These are phyloP conservation scores for Capsicum rhomboideum DNA, from an alignment of 257 asterid genomes.

Conservation along the genomic window DNA sequence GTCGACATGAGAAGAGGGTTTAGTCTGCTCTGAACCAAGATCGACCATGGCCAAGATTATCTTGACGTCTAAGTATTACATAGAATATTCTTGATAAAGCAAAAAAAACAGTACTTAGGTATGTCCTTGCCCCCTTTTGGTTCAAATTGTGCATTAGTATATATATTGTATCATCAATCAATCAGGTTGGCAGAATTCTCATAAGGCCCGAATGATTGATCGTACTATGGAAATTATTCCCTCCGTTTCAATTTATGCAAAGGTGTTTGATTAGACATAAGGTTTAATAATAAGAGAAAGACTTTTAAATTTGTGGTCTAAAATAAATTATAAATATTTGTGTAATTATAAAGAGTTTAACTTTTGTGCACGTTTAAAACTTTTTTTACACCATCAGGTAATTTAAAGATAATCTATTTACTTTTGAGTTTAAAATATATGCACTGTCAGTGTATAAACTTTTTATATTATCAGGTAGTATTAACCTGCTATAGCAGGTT, in stretches of 20 bases:
- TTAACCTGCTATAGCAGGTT: too few relatives aligned
- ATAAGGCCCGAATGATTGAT: not conserved
- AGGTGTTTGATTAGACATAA: not conserved
- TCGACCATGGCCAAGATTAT: conserved; percentile 9
- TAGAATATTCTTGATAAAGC: too few relatives aligned
- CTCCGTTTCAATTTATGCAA: not conserved
- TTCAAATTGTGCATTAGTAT: not conserved
- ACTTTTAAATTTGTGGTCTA: not conserved
- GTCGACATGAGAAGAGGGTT: conserved; percentile 1
- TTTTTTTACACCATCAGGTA: too few relatives aligned
- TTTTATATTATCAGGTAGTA: too few relatives aligned
- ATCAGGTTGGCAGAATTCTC: conserved; percentile 14
- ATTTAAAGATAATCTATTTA: too few relatives aligned
- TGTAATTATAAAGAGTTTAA: too few relatives aligned
- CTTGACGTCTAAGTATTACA: too few relatives aligned
- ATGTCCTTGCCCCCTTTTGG: conserved; percentile 1
- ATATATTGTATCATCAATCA: conserved; percentile 4
- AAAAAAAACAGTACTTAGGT: not conserved
- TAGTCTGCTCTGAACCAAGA: conserved; percentile 19
- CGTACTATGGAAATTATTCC: not conserved
- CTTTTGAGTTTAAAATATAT: too few relatives aligned
- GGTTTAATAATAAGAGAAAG: not conserved
- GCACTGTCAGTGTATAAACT: too few relatives aligned
- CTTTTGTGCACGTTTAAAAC: too few relatives aligned
- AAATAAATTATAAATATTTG: not conserved